Evolutionary conservation across 805 yeast species (phyloP).

Genomic region (Saccharomycopsis oosterbeekiorum): DNA sequence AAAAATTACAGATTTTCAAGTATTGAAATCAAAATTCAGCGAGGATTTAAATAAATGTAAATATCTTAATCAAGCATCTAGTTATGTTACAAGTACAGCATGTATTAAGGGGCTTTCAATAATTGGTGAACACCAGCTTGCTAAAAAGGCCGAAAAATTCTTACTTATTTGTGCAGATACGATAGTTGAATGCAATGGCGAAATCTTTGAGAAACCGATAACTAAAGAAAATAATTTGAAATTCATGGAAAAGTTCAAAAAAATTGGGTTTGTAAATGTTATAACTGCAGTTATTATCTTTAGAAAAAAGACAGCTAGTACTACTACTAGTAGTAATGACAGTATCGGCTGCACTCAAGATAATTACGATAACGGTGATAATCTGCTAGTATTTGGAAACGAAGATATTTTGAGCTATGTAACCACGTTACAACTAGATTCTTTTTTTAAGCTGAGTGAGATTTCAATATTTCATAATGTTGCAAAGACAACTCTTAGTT

Average conservation of each 20-base stretch:
- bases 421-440: background rate
- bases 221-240: conserved; percentile 28
- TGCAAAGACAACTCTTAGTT: conserved; percentile 27
- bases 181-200: conserved; percentile 48
- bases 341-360: too few relatives aligned
- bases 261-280: conserved; percentile 5
- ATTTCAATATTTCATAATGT: conserved; percentile 26
- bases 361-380: background rate
- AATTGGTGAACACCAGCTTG: conserved; percentile 29
- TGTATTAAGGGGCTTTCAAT: conserved; percentile 58
- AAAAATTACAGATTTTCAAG: conserved; percentile 30
- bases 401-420: background rate
- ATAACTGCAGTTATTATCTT: conserved; percentile 27
- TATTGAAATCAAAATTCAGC: conserved; percentile 35
- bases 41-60: conserved; percentile 60
- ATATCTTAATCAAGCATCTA: conserved; percentile 15
- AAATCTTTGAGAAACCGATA: conserved; percentile 76
- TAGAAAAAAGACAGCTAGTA: conserved; percentile 35
- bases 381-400: conserved; percentile 2
- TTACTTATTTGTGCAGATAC: conserved; percentile 69
- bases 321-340: conserved; percentile 31
- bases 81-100: conserved; percentile 67
- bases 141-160: background rate
- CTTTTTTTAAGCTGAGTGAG: background rate
- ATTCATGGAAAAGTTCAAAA: background rate